These are phyloP conservation scores for Boechera stricta DNA, from an alignment of 345 rosid species.

Conservation along the genomic window DNA sequence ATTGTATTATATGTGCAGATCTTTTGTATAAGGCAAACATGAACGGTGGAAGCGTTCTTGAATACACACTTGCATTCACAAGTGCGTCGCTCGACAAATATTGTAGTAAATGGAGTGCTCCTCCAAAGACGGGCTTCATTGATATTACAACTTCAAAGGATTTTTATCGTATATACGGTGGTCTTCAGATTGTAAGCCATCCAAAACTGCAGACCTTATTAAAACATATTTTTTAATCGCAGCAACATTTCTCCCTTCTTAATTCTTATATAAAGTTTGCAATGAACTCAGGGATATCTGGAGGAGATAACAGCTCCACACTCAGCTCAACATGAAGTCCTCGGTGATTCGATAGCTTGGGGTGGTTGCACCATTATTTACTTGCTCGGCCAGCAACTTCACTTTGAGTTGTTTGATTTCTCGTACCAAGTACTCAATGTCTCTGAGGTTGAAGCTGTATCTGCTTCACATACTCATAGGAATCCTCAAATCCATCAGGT, in stretches of 20 bases:
- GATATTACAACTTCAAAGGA: conserved; percentile 98
- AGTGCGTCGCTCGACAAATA: conserved; percentile 94
- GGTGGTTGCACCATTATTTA: conserved; percentile 97
- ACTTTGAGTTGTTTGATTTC: conserved; percentile 95
- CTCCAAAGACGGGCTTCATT: conserved; percentile 94
- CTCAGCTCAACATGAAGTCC: conserved; percentile 61
- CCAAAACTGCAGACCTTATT: conserved; percentile 21
- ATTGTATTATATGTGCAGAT: conserved; percentile 57
- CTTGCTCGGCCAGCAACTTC: conserved; percentile 97
- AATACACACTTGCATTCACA: conserved; percentile 98
- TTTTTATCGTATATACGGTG: conserved; percentile 90
- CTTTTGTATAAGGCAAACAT: conserved; percentile 93
- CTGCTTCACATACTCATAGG: conserved; percentile 59
- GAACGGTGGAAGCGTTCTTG: conserved; percentile 89
- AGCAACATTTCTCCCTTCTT: neutral
- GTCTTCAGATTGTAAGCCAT: conserved; percentile 89
- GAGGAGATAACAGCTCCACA: conserved; percentile 67
- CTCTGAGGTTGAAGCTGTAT: conserved; percentile 88
- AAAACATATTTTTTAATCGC: neutral
- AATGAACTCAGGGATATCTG: conserved; percentile 70
- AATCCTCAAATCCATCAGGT: conserved; percentile 73
- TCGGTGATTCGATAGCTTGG: conserved; percentile 97
- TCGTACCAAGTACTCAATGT: conserved; percentile 95
- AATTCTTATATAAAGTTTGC: neutral
- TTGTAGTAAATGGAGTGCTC: conserved; percentile 94